Percentiles rank a stretch among this genome's conserved stretches.
Evolutionary conservation across 1,139 yeast species (phyloP).

Genomic region (Yamadazyma blattariae): DNA sequence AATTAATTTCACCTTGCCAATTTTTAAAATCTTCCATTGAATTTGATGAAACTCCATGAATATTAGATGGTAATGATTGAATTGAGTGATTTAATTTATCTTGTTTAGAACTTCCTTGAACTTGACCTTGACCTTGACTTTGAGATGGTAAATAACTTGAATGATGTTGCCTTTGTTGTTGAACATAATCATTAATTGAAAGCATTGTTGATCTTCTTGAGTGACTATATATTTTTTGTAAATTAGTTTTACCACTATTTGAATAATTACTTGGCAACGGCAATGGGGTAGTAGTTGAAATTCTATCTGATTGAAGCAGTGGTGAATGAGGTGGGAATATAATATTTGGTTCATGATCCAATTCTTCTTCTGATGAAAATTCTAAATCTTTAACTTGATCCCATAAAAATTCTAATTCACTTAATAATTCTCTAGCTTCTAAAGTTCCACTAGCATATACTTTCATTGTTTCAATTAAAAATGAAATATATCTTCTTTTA

Average conservation of each 20-base stretch:
- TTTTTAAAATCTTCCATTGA: slow-evolving; percentile 36
- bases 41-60: slow-evolving; percentile 6
- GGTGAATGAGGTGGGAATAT: slow-evolving; percentile 39
- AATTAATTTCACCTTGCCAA: slow-evolving; percentile 48
- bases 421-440: slow-evolving; percentile 64
- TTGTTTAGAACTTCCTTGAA: not conserved
- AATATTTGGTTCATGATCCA: slow-evolving; percentile 22
- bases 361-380: slow-evolving; percentile 27
- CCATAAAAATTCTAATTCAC: slow-evolving; percentile 71
- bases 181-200: slow-evolving; percentile 37
- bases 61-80: slow-evolving; percentile 12
- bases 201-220: slow-evolving; percentile 40
- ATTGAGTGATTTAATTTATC: slow-evolving; percentile 9
- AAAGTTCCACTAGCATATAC: slow-evolving; percentile 65
- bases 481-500: slow-evolving; percentile 65
- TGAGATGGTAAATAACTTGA: not conserved
- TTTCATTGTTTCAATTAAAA: slow-evolving; percentile 70
- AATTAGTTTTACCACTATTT: slow-evolving; percentile 32
- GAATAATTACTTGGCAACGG: slow-evolving; percentile 16
- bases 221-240: slow-evolving; percentile 46
- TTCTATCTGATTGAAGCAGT: slow-evolving; percentile 35
- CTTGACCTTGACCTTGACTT: slow-evolving; percentile 11
- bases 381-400: slow-evolving; percentile 64
- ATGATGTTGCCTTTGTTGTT: slow-evolving; percentile 31
- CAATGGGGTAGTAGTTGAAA: slow-evolving; percentile 36